Conservation (phyloP, 768 basidiomycete genomes). For the Mycena alexandri region DNA sequence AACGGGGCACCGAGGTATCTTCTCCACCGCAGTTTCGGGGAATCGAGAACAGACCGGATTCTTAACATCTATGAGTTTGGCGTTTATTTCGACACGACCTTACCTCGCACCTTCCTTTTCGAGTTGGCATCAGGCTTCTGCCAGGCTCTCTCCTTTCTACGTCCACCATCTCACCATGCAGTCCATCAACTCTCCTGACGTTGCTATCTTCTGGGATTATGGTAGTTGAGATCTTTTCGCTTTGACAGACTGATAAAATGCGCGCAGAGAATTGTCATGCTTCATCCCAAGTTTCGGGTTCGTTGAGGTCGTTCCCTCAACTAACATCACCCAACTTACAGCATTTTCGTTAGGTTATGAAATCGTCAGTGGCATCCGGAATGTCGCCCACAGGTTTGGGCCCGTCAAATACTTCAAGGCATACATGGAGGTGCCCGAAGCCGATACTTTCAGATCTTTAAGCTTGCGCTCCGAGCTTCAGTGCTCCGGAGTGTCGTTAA, state of each 20-base stretch:
- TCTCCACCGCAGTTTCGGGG: too few species aligned
- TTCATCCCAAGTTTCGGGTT: constrained; percentile 48
- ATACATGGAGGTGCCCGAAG: constrained; percentile 62
- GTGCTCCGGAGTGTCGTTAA: constrained; percentile 61
- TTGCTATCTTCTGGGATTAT: constrained; percentile 61
- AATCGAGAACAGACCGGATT: too few species aligned
- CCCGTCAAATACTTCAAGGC: constrained; percentile 66
- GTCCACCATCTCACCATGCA: constrained; percentile 46
- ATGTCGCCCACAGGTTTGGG: constrained; percentile 64
- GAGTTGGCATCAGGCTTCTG: constrained; percentile 18
- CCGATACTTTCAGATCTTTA: constrained; percentile 47
- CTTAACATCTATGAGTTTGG: background rate
- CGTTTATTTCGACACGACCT: constrained; percentile 15
- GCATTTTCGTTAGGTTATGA: constrained; percentile 52
- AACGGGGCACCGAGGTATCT: too few species aligned
- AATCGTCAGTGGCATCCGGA: constrained; percentile 60
- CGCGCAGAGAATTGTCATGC: constrained; percentile 57
- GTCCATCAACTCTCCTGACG: constrained; percentile 41
- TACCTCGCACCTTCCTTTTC: constrained; percentile 6
- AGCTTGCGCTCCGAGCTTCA: constrained; percentile 60
- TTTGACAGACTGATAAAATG: background rate
- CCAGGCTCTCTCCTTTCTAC: constrained; percentile 25
- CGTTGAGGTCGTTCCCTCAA: background rate
- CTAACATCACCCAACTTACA: background rate
- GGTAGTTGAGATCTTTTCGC: constrained; percentile 38